phyloP scores from a whole-genome alignment of 2,329 filamentous ascomycete genomes.

The Scedosporium apiospermum region DNA sequence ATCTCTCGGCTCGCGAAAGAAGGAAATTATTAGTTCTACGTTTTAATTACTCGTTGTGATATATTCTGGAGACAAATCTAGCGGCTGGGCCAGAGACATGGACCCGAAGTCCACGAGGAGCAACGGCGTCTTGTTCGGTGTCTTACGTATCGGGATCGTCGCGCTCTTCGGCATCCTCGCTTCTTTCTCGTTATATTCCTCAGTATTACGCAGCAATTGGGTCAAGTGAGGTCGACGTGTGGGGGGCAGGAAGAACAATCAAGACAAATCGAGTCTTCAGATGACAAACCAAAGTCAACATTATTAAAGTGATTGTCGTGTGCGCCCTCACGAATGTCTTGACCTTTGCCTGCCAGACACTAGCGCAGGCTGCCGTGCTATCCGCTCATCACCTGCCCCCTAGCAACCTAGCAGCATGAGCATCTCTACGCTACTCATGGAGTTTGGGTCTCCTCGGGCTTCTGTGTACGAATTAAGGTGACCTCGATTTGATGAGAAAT shows the following conservation, averaged over 20 bases:
- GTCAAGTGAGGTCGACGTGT: neutral
- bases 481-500: too few species aligned
- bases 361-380: neutral
- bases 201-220: neutral
- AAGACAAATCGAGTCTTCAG: neutral
- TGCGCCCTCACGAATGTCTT: neutral
- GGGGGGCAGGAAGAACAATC: neutral
- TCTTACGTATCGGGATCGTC: neutral
- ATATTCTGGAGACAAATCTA: neutral
- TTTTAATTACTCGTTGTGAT: too few species aligned
- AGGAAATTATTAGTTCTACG: too few species aligned
- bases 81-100: neutral
- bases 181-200: neutral
- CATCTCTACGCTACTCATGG: too few species aligned
- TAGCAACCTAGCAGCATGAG: too few species aligned
- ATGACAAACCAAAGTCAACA: too few species aligned
- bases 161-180: neutral
- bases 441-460: too few species aligned
- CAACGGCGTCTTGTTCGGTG: neutral
- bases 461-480: too few species aligned
- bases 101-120: neutral
- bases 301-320: too few species aligned
- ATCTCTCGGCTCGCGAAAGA: too few species aligned
- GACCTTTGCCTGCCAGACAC: neutral
- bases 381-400: neutral